Base-by-base conservation (phyloP, 257 asterid species). In the Solanum virginianum region DNA sequence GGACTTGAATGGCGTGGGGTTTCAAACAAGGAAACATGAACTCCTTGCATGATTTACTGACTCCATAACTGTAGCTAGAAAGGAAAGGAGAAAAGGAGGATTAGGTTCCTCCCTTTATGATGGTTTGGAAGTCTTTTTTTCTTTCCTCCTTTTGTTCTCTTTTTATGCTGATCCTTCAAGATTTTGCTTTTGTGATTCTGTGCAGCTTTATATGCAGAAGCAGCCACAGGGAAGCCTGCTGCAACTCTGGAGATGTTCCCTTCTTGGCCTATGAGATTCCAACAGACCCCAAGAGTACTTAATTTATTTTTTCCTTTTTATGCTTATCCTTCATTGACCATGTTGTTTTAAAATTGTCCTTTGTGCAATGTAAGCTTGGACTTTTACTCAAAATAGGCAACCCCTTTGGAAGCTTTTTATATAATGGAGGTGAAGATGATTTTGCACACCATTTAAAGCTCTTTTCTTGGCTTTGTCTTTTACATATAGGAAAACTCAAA, bases 211-310 rank as follows among this genome's bases (percentile, higher is more conserved):
- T 92, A 89, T 92, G 81, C 92, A 65, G 81, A 92, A 74, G 81
- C 57, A 12, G 56, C 86, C 86, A 92, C 82, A 53, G 82, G 65
- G 17, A 79, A 91, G 85, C 97, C 98, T 89, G 97, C 98, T 77
- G 94, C 98, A 85, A 94, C 97, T 83, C 97, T 95, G 93, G 97
- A 97, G 80, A 95, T 95, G 97, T 97, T 97, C 93, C 98, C 98
- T 82, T 95, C 98, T 89, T 90, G 97, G 97, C 97, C 99, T 87
- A 90, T 93, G 87, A 95, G 94, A 90, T 94, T 93, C 90, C 95
- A 94, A 63, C 91, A 89, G n/a, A 89, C 93, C 85, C 88, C 86
- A 85, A 98, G 91, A 93, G 89, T 79, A 41, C 6, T 68, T 16
- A 69, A 66, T 66, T 26, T 51, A 60, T 47, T 22, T 57, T 65